Base-by-base conservation (phyloP, 2,329 filamentous ascomycete species). In the Penicillium hesseltinei region DNA sequence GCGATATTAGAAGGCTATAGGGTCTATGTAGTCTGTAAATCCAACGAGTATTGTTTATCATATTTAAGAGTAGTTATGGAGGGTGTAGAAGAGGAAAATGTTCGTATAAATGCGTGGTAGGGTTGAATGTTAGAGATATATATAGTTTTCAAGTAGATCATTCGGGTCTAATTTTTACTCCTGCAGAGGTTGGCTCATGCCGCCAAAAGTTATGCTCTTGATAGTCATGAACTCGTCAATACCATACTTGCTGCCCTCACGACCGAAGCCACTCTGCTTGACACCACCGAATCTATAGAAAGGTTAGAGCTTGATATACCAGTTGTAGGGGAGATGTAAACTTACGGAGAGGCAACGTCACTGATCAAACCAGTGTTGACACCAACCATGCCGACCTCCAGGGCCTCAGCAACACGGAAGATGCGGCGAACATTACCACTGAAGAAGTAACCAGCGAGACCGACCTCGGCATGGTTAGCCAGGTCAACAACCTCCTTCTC, bases 381-480 rank as follows among this genome's bases (percentile, higher is more conserved):
- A 62, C 78, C 79, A 60, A 81, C 75, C 79, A 81, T 81, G 39
- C 78, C 78, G 35, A 79, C 76, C 60, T 81, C 78, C 54, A 81
- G 62, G 7, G 83, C 82, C 67, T 87, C 84, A 0, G 84, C 84
- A 43, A 87, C 79, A 43, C 84, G 76, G 73, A 85, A 87, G 56
- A 81, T 78, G 29, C 85, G 75, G 64, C 82, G 80, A 5, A 87
- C 68, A 63, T 87, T 83, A 45, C 75, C 78, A 61, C 81, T 92
- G 81, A 91, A 97, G 80, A 99, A 96, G 78, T 97, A 97, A 0
- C 91, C 93, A 0, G 93, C 94, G 36, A 99, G 82, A 1, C 94
- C 94, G 38, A 97, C 92, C 51, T 93, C 87, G 1, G 90, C 81
- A 42, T 79, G 76, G 75, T 99, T 99, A 4, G 94, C 93, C 63